Conservation (phyloP, 352 stramenopile species). For the Globisporangium yorkense region DNA sequence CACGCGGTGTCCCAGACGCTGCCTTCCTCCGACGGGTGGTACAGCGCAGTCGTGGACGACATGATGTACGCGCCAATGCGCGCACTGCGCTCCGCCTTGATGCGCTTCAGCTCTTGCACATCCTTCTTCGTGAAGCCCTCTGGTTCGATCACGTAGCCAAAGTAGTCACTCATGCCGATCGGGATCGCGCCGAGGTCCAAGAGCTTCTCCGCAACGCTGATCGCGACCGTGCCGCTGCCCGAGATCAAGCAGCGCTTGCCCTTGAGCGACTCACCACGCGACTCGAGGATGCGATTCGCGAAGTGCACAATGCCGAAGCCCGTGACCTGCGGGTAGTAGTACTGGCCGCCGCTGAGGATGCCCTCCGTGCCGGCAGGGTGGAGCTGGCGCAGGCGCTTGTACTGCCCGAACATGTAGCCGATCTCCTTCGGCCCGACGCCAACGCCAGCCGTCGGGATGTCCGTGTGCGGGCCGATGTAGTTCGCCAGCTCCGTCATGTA, state of each 20-base stretch:
- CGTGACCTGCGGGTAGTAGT: constrained; percentile 89
- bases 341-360: constrained; percentile 85
- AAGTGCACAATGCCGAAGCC: constrained; percentile 95
- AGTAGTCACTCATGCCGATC: constrained; percentile 95
- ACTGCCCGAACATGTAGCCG: constrained; percentile 97
- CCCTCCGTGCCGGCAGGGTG: constrained; percentile 77
- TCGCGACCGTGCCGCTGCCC: constrained; percentile 91
- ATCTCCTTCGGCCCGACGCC: constrained; percentile 93
- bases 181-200: constrained; percentile 94
- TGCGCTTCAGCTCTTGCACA: constrained; percentile 64
- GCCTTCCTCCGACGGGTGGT: constrained; percentile 72
- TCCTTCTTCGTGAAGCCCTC: constrained; percentile 78
- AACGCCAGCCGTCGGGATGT: constrained; percentile 94
- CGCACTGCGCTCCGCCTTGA: constrained; percentile 80
- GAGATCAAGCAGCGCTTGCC: constrained; percentile 97
- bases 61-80: constrained; percentile 85
- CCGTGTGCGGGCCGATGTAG: constrained; percentile 96
- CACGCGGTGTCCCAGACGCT: constrained; percentile 89
- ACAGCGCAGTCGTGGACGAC: constrained; percentile 83
- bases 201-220: constrained; percentile 94
- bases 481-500: constrained; percentile 98
- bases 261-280: constrained; percentile 90
- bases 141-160: constrained; percentile 94
- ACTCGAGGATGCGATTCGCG: constrained; percentile 90
- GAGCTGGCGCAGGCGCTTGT: constrained; percentile 93